phyloP scores from a whole-genome alignment of 495 filamentous ascomycete species.

The Cryomyces minteri region DNA sequence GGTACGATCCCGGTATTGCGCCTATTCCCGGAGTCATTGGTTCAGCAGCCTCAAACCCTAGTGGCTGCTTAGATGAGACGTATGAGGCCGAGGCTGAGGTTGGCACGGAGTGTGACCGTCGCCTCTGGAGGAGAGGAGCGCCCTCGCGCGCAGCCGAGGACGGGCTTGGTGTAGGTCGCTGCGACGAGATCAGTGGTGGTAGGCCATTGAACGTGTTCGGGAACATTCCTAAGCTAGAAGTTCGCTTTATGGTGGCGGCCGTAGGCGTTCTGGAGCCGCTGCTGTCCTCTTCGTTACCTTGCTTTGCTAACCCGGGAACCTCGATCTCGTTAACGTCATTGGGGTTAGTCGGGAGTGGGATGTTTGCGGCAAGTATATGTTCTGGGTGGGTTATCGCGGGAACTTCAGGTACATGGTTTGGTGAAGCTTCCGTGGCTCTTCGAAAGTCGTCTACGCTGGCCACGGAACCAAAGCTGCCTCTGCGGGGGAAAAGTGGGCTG shows the following conservation, averaged over 20 bases:
- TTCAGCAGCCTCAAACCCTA: too few species aligned
- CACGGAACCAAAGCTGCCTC: conserved; percentile 1
- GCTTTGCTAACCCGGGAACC: conserved; percentile 38
- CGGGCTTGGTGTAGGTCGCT: background rate
- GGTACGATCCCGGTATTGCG: too few species aligned
- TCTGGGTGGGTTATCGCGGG: background rate
- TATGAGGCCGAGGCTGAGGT: background rate
- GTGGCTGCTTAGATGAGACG: too few species aligned
- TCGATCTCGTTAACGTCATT: conserved; percentile 62
- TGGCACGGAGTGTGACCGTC: background rate
- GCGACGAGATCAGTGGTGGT: background rate
- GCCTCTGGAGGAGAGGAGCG: background rate
- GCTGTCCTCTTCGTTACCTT: conserved; percentile 36
- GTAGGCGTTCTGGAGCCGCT: conserved; percentile 18
- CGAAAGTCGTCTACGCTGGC: background rate
- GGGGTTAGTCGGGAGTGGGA: conserved; percentile 42
- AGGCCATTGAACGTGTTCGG: too few species aligned
- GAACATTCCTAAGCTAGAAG: background rate
- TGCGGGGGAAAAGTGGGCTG: background rate
- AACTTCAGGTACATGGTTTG: background rate
- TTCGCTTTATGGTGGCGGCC: background rate
- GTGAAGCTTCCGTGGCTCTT: background rate
- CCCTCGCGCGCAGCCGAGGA: background rate
- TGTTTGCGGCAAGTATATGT: too few species aligned
- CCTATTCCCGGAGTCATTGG: too few species aligned